Conservation (phyloP, 2,329 filamentous ascomycete genomes). For the Colletotrichum incanum region DNA sequence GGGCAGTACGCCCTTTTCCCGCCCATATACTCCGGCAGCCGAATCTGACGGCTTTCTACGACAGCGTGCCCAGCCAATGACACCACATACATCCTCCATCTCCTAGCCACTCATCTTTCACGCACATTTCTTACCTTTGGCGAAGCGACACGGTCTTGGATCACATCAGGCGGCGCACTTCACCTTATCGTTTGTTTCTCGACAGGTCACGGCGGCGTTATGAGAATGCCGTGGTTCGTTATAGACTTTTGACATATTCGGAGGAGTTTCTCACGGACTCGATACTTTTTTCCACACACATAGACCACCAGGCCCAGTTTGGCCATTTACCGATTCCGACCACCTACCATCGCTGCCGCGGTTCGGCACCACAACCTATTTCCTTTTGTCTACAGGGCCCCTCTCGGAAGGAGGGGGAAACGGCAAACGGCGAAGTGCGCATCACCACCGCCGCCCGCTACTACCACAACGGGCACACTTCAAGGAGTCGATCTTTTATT, state of each 20-base stretch:
- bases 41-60: conserved; percentile 48
- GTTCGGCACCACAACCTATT: conserved; percentile 21
- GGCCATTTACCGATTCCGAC: conserved; percentile 6
- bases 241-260: conserved; percentile 34
- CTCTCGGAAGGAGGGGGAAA: not conserved
- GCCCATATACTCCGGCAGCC: conserved; percentile 50
- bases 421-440: not conserved
- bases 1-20: conserved; percentile 65
- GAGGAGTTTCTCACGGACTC: conserved; percentile 21
- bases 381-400: conserved; percentile 8
- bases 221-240: conserved; percentile 15
- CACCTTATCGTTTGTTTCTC: conserved; percentile 11
- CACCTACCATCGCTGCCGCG: conserved; percentile 15
- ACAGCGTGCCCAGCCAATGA: not conserved
- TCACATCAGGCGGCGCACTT: conserved; percentile 21
- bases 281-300: conserved; percentile 15
- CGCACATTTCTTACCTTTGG: not conserved
- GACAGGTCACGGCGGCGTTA: conserved; percentile 22
- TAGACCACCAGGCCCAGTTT: conserved; percentile 23
- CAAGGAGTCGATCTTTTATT: not conserved
- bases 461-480: not conserved
- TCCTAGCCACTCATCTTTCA: not conserved
- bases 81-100: not conserved
- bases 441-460: not conserved
- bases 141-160: conserved; percentile 11